Evolutionary conservation across 2,329 filamentous ascomycete species (phyloP).

Genomic region (Trichophaea hybrida): DNA sequence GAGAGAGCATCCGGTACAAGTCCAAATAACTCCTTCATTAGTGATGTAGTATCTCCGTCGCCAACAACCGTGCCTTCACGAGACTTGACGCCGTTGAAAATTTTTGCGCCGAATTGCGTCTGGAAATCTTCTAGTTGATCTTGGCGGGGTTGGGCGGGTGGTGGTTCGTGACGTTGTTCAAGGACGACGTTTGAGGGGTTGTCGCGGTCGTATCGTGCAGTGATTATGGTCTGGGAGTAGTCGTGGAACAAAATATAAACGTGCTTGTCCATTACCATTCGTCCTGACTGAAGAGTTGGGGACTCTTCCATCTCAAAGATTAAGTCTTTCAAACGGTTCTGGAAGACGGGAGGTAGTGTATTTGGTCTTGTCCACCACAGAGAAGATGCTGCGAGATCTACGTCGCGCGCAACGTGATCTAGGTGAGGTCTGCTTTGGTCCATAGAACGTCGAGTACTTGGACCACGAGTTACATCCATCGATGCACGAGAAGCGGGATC

Average conservation of each 20-base stretch:
- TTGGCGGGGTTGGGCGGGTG: constrained; percentile 68
- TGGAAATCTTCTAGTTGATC: constrained; percentile 86
- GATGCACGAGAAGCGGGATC: constrained; percentile 29
- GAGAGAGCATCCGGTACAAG: constrained; percentile 58
- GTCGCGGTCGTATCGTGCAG: constrained; percentile 60
- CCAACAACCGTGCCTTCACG: constrained; percentile 71
- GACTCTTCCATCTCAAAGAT: constrained; percentile 71
- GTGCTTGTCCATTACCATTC: constrained; percentile 59
- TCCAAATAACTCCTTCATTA: constrained; percentile 66
- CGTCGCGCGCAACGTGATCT: constrained; percentile 73
- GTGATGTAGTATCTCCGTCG: constrained; percentile 63
- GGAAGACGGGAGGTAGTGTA: constrained; percentile 64
- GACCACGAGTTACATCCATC: constrained; percentile 12
- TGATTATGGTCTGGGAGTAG: constrained; percentile 88
- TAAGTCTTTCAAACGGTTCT: constrained; percentile 62
- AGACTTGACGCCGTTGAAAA: constrained; percentile 52
- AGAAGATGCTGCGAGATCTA: constrained; percentile 57
- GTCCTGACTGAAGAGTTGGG: constrained; percentile 42
- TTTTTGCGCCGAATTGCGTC: constrained; percentile 61
- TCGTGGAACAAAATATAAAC: constrained; percentile 85
- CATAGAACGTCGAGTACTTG: constrained; percentile 41
- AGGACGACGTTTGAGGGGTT: constrained; percentile 56
- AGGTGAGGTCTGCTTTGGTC: constrained; percentile 64
- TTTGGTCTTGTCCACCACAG: constrained; percentile 82
- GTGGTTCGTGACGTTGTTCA: constrained; percentile 74